Conservation (phyloP, 768 basidiomycete species). For the Psilocybe cyanescens region DNA sequence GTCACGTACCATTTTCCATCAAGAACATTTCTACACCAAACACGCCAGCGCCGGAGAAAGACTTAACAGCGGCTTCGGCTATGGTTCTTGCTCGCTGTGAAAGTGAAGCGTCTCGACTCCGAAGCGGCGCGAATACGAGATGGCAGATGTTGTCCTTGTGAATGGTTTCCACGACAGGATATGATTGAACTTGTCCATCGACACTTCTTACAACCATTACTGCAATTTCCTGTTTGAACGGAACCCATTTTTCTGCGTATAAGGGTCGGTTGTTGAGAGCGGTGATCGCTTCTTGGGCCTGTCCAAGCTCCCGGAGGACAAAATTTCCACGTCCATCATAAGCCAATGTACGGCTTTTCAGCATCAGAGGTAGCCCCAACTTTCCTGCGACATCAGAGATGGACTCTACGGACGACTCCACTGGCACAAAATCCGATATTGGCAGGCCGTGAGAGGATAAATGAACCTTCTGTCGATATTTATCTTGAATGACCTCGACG, state of each 20-base stretch:
- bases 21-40: slow-evolving; percentile 99
- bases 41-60: slow-evolving; percentile 87
- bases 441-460: slow-evolving; percentile 65
- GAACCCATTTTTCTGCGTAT: slow-evolving; percentile 95
- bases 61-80: slow-evolving; percentile 81
- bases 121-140: slow-evolving; percentile 87
- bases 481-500: slow-evolving; percentile 86
- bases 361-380: slow-evolving; percentile 90
- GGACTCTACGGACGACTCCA: slow-evolving; percentile 57
- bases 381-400: slow-evolving; percentile 53
- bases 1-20: slow-evolving; percentile 75
- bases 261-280: slow-evolving; percentile 69
- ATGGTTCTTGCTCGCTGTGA: slow-evolving; percentile 63
- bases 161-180: slow-evolving; percentile 93
- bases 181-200: slow-evolving; percentile 75
- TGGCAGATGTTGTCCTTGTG: slow-evolving; percentile 95
- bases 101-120: slow-evolving; percentile 59
- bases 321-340: slow-evolving; percentile 97
- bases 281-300: slow-evolving; percentile 54
- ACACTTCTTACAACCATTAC: slow-evolving; percentile 94
- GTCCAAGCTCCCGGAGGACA: slow-evolving; percentile 58
- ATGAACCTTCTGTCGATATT: slow-evolving; percentile 77
- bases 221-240: slow-evolving; percentile 88
- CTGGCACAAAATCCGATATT: slow-evolving; percentile 62
- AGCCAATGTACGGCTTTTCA: slow-evolving; percentile 93